A percentile compares a stretch with the other conserved stretches of the same genome.
These are phyloP conservation scores for Holtermanniella nyarrowii DNA, from an alignment of 768 basidiomycete species.

Conservation along the genomic window DNA sequence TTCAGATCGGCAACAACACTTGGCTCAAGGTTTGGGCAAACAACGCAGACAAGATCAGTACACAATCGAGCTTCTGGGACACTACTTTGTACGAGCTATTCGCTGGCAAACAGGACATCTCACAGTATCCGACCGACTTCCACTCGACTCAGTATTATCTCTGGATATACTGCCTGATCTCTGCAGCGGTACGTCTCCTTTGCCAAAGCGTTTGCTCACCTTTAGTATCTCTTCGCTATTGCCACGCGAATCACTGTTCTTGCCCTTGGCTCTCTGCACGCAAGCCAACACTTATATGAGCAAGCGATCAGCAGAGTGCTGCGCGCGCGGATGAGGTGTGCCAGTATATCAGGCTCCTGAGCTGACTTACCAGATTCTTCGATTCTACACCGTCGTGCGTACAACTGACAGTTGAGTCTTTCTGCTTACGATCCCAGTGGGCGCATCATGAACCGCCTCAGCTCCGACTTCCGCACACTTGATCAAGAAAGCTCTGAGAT, in stretches of 20 bases:
- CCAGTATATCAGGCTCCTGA: constrained; percentile 5
- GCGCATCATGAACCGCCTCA: constrained; percentile 68
- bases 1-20: constrained; percentile 35
- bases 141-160: neutral
- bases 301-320: constrained; percentile 37
- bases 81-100: neutral
- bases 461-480: constrained; percentile 69
- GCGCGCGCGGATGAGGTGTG: constrained; percentile 36
- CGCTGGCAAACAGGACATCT: neutral
- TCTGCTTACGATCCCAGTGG: constrained; percentile 50
- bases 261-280: constrained; percentile 29
- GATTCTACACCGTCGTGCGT: constrained; percentile 29
- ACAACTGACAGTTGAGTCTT: neutral
- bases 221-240: constrained; percentile 24
- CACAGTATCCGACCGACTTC: neutral
- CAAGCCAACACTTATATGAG: constrained; percentile 33
- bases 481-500: constrained; percentile 46
- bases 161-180: neutral
- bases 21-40: constrained; percentile 41
- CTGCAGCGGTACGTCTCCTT: constrained; percentile 1
- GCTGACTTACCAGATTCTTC: constrained; percentile 21
- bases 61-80: neutral
- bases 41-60: neutral
- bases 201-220: neutral
- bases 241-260: constrained; percentile 26